Base-by-base conservation (phyloP, 108 stramenopile genomes). In the Stephanodiscus minutulus region DNA sequence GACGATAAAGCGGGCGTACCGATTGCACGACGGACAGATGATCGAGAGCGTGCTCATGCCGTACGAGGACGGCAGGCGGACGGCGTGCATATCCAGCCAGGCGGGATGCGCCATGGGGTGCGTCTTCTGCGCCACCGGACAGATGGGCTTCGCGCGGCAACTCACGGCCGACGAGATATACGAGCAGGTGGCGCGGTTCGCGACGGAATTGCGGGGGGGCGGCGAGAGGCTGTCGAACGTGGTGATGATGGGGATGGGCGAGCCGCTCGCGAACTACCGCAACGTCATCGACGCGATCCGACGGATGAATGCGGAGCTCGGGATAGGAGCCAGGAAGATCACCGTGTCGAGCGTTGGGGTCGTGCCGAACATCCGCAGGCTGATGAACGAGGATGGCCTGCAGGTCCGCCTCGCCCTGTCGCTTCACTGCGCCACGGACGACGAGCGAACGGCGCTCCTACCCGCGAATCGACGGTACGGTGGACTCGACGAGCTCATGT, bases 31-130 rank as follows among this genome's bases (percentile, higher is more conserved):
- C 74, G 96, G 96, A 18, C 92, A 94, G 80, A 48, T 96, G 56
- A 98, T 98, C 66, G 98, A 98, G 81, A 88, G 91, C 7, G 98
- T 98, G 5, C 81, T 98, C 11, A 98, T 98, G 98, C 96, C 97
- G 22, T 98, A 98, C 77, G 70, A 90, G 35, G 97, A 97, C 76
- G 98, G 98, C 29, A 71, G 97, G 17, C 86, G 95, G 33, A 98
- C 98, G 12, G 97, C 98, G 6, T 98, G 98, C 66, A 98, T 98
- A 50, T 90, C 88, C 22, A 86, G 85, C 67, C 98, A 98, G 82
- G 98, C 97, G 0, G 98, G 98, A 41, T 98, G 98, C 82, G 98
- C 95, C 18, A 96, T 96, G 90, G 96, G 97, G 60, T 83, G 83
- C 62, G 77, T 79, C 20, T 83, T 83, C 56, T 83, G 82, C 57